Base-by-base conservation (phyloP, 139 green algal genomes). In the Tetratostichococcus sp. region DNA sequence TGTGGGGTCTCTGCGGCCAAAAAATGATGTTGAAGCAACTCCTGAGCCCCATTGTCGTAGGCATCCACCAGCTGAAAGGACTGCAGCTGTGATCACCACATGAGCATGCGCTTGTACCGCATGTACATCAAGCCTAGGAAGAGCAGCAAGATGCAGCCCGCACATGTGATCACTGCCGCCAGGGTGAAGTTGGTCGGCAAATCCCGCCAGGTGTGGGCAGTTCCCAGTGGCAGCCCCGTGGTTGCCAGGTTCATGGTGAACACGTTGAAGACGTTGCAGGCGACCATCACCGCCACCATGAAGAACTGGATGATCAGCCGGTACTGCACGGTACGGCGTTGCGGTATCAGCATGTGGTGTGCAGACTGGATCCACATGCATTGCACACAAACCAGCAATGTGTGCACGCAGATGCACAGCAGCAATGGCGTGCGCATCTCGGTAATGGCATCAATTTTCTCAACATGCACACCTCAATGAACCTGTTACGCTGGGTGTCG, bases 401-500 rank as follows among this genome's bases (percentile, higher is more conserved):
- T 50, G 39, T n/a, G n/a, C 39, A 50, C 14, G 5, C 14, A 30
- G 34, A 22, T n/a, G 42, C 69, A 23, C 35, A 39, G 11, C n/a
- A n/a, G n/a, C n/a, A 19, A 6, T 67, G 23, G 4, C 35, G 19
- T 35, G 21, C 19, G 34, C 23, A 74, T 16, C 26, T 28, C 33
- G 2, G 86, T 83, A 22, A 96, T 70, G 11, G n/a, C n/a, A n/a
- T n/a, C n/a, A n/a, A n/a, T n/a, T n/a, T n/a, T n/a, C n/a, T n/a
- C n/a, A n/a, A n/a, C n/a, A n/a, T n/a, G n/a, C n/a, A n/a, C 50
- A 62, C 50, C 50, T 62, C 50, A 62, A 62, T 92, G 4, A 96
- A 85, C 72, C 91, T 84, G 83, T 97, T 97, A 34, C 93, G 83
- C 67, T 91, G 88, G 75, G 87, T 91, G 81, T 98, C 95, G 22